These are phyloP conservation scores for Sarocladiaceae sp. DNA, from an alignment of 2,329 filamentous ascomycete genomes.

Conservation along the genomic window DNA sequence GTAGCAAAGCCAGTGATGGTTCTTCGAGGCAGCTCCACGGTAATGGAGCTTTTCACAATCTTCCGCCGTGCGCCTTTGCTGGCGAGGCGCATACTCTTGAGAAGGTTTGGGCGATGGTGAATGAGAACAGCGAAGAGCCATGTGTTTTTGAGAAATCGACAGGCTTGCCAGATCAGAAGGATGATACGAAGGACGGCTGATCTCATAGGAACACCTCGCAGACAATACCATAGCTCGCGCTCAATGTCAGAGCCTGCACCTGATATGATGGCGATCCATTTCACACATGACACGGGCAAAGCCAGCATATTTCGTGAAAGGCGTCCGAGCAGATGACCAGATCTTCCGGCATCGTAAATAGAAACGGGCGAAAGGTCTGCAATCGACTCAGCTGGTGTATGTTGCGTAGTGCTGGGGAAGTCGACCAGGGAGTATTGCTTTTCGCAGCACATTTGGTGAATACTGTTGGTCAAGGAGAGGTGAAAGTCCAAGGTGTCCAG, in stretches of 20 bases:
- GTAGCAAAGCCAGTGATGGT: conserved; percentile 27
- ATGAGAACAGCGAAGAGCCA: conserved; percentile 28
- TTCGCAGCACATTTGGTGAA: conserved; percentile 14
- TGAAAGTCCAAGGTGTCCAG: conserved; percentile 24
- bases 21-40: conserved; percentile 25
- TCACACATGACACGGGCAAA: conserved; percentile 22
- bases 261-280: conserved; percentile 29
- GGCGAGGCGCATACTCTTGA: conserved; percentile 26
- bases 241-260: conserved; percentile 30
- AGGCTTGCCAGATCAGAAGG: conserved; percentile 26
- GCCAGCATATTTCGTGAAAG: conserved; percentile 15
- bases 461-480: conserved; percentile 17
- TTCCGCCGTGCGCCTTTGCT: conserved; percentile 25
- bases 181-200: conserved; percentile 19
- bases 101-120: conserved; percentile 26
- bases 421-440: conserved; percentile 8
- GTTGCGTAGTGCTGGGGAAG: neutral
- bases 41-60: conserved; percentile 22
- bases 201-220: conserved; percentile 22
- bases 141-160: conserved; percentile 24
- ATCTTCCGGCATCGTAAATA: neutral
- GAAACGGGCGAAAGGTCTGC: neutral
- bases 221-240: conserved; percentile 29
- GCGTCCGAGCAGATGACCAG: conserved; percentile 12
- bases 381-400: neutral